These are phyloP conservation scores for Cyberlindnera lachancei DNA, from an alignment of 805 yeast genomes.

Conservation along the genomic window DNA sequence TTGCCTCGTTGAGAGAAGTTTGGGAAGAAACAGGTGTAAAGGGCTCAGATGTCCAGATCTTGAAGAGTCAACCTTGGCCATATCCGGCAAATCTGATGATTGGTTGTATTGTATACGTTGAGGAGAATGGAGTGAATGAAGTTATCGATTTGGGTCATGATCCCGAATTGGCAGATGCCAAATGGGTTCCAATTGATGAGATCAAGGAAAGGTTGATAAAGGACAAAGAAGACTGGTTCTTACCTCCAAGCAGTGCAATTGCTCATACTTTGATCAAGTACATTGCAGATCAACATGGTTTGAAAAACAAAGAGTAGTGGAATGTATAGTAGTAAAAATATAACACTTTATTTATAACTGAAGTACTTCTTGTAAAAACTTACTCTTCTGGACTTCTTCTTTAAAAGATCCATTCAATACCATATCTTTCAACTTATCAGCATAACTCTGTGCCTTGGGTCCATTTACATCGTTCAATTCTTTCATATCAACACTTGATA, in stretches of 20 bases:
- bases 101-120: constrained; percentile 82
- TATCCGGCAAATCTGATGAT: constrained; percentile 91
- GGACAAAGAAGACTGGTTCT: constrained; percentile 15
- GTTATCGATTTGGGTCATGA: constrained; percentile 70
- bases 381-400: constrained; percentile 25
- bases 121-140: constrained; percentile 59
- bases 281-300: constrained; percentile 14
- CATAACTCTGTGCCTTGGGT: constrained; percentile 32
- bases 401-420: constrained; percentile 22
- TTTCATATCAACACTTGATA: constrained; percentile 11
- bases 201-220: constrained; percentile 27
- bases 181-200: constrained; percentile 65
- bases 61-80: constrained; percentile 95
- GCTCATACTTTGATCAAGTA: constrained; percentile 21
- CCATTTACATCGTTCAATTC: too few species aligned
- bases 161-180: constrained; percentile 77
- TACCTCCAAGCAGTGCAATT: constrained; percentile 23
- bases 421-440: constrained; percentile 30
- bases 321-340: too few species aligned
- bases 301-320: constrained; percentile 25
- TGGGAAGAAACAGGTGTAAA: constrained; percentile 94
- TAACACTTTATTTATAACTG: constrained; percentile 44
- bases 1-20: constrained; percentile 79
- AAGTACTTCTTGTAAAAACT: constrained; percentile 40
- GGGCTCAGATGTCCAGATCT: constrained; percentile 47